Percentiles rank a stretch among this genome's conserved stretches.
Conservation (phyloP, 768 basidiomycete genomes). For the Mycena pura region DNA sequence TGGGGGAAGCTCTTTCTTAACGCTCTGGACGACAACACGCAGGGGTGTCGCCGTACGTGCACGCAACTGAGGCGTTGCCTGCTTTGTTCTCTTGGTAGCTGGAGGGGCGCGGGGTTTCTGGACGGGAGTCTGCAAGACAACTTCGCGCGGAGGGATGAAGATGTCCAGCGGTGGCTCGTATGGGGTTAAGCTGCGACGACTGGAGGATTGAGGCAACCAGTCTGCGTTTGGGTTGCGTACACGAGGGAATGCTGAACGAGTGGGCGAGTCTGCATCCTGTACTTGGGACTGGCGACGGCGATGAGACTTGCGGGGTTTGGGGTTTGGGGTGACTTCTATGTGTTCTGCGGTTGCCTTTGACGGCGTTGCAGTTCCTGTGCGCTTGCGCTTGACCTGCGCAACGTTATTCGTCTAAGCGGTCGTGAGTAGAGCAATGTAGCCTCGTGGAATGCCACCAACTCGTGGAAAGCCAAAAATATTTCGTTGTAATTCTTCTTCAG, state of each 20-base stretch:
- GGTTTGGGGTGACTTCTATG: slow-evolving; percentile 60
- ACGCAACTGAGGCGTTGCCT: slow-evolving; percentile 31
- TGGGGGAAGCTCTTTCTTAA: slow-evolving; percentile 74
- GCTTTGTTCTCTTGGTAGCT: not conserved
- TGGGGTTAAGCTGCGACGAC: slow-evolving; percentile 58
- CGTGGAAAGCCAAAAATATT: slow-evolving; percentile 3
- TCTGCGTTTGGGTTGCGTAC: slow-evolving; percentile 56
- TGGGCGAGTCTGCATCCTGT: slow-evolving; percentile 8
- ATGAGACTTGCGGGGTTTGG: slow-evolving; percentile 60
- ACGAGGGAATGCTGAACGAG: slow-evolving; percentile 40
- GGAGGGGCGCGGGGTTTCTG: not conserved
- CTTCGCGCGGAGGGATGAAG: slow-evolving; percentile 75
- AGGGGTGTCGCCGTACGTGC: slow-evolving; percentile 17
- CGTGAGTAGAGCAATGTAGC: too few relatives aligned
- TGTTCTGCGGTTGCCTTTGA: slow-evolving; percentile 32
- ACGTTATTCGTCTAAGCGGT: slow-evolving; percentile 26
- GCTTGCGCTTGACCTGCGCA: slow-evolving; percentile 48
- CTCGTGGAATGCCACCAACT: slow-evolving; percentile 16
- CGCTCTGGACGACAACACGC: slow-evolving; percentile 25
- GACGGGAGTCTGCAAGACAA: slow-evolving; percentile 44
- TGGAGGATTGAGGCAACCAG: slow-evolving; percentile 46
- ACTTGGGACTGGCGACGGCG: slow-evolving; percentile 9
- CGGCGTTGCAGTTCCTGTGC: slow-evolving; percentile 29
- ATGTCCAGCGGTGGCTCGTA: slow-evolving; percentile 73
- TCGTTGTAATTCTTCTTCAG: slow-evolving; percentile 51